Conservation (phyloP, 2,329 filamentous ascomycete species). For the Onygena corvina region DNA sequence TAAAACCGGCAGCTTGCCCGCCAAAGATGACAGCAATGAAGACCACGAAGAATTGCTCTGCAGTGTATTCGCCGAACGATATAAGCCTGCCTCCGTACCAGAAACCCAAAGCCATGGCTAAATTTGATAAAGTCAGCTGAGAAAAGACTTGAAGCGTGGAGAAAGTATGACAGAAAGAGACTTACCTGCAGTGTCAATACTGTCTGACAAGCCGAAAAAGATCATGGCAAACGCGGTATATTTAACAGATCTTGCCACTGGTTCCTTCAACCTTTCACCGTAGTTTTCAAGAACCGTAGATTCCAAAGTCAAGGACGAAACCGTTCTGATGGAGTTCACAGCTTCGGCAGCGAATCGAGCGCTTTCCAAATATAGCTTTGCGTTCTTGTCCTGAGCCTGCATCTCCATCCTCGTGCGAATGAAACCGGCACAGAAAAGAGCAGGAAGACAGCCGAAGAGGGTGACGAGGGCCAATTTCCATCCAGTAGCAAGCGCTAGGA, state of each 20-base stretch:
- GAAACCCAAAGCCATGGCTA: slow-evolving; percentile 40
- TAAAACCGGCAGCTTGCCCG: slow-evolving; percentile 23
- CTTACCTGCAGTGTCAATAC: slow-evolving; percentile 33
- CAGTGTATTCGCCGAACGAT: slow-evolving; percentile 18
- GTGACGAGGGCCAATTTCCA: slow-evolving; percentile 69
- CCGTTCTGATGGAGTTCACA: slow-evolving; percentile 39
- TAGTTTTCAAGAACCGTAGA: slow-evolving; percentile 28
- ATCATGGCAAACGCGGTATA: slow-evolving; percentile 49
- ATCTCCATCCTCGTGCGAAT: slow-evolving; percentile 39
- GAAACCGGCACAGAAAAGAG: slow-evolving; percentile 21
- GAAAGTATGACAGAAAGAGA: not conserved
- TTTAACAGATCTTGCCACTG: slow-evolving; percentile 46
- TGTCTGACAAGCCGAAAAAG: slow-evolving; percentile 55
- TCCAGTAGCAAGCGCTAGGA: slow-evolving; percentile 54
- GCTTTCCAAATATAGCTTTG: slow-evolving; percentile 36
- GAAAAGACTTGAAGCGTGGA: not conserved
- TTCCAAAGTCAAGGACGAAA: slow-evolving; percentile 41
- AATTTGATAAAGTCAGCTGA: slow-evolving; percentile 13
- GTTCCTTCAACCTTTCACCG: slow-evolving; percentile 30
- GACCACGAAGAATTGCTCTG: slow-evolving; percentile 35
- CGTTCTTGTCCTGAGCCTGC: slow-evolving; percentile 37
- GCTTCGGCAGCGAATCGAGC: slow-evolving; percentile 42
- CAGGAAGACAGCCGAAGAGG: slow-evolving; percentile 35
- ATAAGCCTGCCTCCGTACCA: slow-evolving; percentile 50
- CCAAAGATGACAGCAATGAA: slow-evolving; percentile 33